phyloP scores from a whole-genome alignment of 2,329 filamentous ascomycete species.

The Aureobasidium sp. region DNA sequence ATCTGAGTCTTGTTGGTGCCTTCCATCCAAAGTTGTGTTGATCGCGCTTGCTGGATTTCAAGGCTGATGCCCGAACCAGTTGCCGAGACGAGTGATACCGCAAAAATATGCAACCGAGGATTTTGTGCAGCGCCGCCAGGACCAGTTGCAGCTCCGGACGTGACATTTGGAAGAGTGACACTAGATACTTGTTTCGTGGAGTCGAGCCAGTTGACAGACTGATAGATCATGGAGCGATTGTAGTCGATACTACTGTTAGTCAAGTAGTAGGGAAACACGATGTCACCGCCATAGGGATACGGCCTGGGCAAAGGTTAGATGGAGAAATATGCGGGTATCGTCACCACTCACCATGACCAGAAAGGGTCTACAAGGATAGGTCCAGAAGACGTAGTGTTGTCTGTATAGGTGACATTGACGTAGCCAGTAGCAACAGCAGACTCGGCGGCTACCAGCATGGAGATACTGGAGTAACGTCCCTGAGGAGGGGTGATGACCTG shows the following conservation, averaged over 20 bases:
- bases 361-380: constrained; percentile 32
- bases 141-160: constrained; percentile 27
- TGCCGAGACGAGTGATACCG: constrained; percentile 31
- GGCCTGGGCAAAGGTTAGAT: constrained; percentile 18
- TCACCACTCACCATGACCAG: constrained; percentile 28
- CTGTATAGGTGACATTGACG: constrained; percentile 34
- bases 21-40: constrained; percentile 36
- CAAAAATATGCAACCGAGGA: constrained; percentile 35
- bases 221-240: constrained; percentile 36
- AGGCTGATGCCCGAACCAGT: constrained; percentile 23
- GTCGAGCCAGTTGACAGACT: constrained; percentile 35
- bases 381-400: constrained; percentile 30
- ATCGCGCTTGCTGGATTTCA: constrained; percentile 34
- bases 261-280: constrained; percentile 35
- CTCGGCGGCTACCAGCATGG: constrained; percentile 37
- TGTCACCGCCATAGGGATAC: constrained; percentile 35
- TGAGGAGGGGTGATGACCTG: constrained; percentile 29
- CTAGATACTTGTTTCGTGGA: constrained; percentile 33
- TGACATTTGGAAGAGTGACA: constrained; percentile 32
- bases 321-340: not conserved
- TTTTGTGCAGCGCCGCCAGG: constrained; percentile 25
- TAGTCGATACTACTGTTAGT: constrained; percentile 32
- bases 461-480: constrained; percentile 32
- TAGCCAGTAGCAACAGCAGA: constrained; percentile 32
- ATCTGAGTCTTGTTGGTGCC: constrained; percentile 35